These are phyloP conservation scores for Achaetomiella virescens DNA, from an alignment of 495 filamentous ascomycete species.

Conservation along the genomic window DNA sequence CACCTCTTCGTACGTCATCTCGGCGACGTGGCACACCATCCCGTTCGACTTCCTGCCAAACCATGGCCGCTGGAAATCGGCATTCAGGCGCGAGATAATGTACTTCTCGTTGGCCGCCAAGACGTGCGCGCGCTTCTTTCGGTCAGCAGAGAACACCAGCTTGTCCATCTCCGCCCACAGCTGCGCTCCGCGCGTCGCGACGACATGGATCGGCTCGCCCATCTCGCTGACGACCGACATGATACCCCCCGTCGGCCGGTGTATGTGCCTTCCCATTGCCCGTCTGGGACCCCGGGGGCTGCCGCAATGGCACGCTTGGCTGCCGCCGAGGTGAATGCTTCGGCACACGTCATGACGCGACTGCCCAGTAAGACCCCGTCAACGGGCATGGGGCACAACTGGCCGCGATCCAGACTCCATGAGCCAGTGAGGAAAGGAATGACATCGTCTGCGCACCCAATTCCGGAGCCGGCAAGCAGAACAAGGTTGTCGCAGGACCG, in stretches of 20 bases:
- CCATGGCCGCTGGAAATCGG: constrained; percentile 97
- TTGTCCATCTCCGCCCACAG: constrained; percentile 98
- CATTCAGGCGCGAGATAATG: constrained; percentile 95
- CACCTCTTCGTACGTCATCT: constrained; percentile 95
- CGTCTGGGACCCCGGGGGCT: constrained; percentile 77
- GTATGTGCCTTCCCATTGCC: constrained; percentile 96
- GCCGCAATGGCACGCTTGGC: constrained; percentile 92
- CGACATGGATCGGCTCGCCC: constrained; percentile 97
- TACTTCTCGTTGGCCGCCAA: constrained; percentile 84
- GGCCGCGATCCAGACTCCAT: constrained; percentile 80
- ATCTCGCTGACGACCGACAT: constrained; percentile 95
- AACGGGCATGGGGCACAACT: constrained; percentile 86
- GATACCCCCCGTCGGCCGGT: constrained; percentile 80
- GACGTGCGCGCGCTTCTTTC: constrained; percentile 83
- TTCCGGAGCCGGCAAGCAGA: constrained; percentile 81
- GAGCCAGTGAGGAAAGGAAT: constrained; percentile 84
- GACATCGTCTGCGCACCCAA: constrained; percentile 81
- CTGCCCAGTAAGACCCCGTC: constrained; percentile 85
- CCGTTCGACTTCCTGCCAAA: constrained; percentile 81
- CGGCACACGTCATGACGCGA: constrained; percentile 88
- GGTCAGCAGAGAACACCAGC: constrained; percentile 92
- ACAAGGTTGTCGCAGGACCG: constrained; percentile 75
- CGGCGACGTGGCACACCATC: constrained; percentile 82
- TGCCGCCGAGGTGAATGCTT: constrained; percentile 82
- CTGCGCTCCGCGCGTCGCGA: constrained; percentile 84